Base-by-base conservation (phyloP, 352 stramenopile genomes). In the Pythium vanterpoolii region DNA sequence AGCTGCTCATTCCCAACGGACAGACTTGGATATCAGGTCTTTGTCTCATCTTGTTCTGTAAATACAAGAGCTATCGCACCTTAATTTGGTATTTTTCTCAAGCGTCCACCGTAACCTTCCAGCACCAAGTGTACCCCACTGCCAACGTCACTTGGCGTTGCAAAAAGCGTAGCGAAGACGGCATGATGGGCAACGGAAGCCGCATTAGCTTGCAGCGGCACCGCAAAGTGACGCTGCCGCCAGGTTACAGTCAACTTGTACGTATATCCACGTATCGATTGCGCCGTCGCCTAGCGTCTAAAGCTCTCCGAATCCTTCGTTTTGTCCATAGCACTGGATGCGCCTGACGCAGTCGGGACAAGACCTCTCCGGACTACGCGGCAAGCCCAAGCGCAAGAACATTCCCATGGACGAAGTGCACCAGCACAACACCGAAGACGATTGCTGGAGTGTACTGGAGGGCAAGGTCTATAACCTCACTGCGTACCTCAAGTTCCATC, bases 401-500 rank as follows among this genome's bases (percentile, higher is more conserved):
- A 91, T 97, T 48, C 83, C 79, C 3, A 79, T 90, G 64, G 69
- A 86, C 14, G 95, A 99, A 76, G 76, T 99, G 30, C 64, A 56
- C 48, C 50, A 51, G 27, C 96, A 99, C 74, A 87, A 87, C 45
- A 89, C 79, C 1, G 63, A 93, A 46, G 70, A 96, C 23, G 96
- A 99, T 71, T 96, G 84, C 62, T 99, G 96, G 96, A 97, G 87
- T 14, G 80, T 97, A 11, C 65, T 98, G 21, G 76, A 94, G 30
- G 92, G 91, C 7, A 52, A 74, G 51, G 77, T 95, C 47, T 95
- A 99, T 77, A 98, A 99, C 79, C 83, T 99, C 51, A 97, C 92
- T 33, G 86, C 94, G 9, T 99, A 99, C 81, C 73, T 99, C 49
- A 79, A 87, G 54, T 99, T 98, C 76, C 97, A 99, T 77, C 97